Percentiles rank a stretch among this genome's conserved stretches.
Conservation (phyloP, 257 asterid genomes). For the Linderniella brevidens region DNA sequence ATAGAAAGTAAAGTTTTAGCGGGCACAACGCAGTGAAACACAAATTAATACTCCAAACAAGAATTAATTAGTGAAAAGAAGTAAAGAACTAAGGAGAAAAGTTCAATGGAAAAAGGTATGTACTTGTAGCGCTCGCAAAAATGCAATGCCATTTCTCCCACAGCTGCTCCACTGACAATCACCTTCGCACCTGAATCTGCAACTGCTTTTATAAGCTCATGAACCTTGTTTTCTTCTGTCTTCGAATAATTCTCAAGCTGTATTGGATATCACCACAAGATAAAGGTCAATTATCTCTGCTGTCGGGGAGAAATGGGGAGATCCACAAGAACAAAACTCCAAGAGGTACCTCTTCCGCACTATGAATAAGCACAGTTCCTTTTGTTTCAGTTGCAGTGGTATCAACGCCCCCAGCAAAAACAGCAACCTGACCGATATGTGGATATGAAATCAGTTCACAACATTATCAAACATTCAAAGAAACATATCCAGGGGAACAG, state of each 20-base stretch:
- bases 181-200: constrained; percentile 95
- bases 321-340: not conserved
- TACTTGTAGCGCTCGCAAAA: constrained; percentile 97
- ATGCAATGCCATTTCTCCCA: constrained; percentile 98
- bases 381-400: constrained; percentile 94
- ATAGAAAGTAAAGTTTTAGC: no score
- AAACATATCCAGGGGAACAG: no score
- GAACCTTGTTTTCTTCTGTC: constrained; percentile 90
- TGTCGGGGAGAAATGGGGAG: no score
- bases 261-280: constrained; percentile 4
- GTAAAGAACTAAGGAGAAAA: constrained; percentile 2
- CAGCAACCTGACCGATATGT: constrained; percentile 52
- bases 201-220: constrained; percentile 81
- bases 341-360: constrained; percentile 66
- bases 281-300: not conserved
- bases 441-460: no score
- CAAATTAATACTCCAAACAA: not conserved
- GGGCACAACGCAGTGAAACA: no score
- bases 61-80: not conserved
- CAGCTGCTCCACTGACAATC: constrained; percentile 81
- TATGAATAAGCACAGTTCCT: constrained; percentile 95
- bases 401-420: constrained; percentile 89
- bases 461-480: no score
- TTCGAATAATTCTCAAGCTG: constrained; percentile 91
- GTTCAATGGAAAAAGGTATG: constrained; percentile 2